Conservation (phyloP, 495 filamentous ascomycete genomes). For the Trichoderma virens region DNA sequence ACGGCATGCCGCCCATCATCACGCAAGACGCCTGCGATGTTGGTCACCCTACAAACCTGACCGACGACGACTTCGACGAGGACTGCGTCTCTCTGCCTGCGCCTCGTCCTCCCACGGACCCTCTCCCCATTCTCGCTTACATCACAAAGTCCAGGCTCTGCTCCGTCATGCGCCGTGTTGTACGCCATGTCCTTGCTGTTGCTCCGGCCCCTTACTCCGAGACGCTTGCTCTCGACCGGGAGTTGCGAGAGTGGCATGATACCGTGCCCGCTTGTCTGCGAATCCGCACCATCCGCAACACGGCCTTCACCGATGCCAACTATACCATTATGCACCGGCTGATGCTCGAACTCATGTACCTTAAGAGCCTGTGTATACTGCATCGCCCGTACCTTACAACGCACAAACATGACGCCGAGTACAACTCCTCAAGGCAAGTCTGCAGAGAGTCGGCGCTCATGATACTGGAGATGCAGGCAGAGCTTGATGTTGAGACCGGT, state of each 20-base stretch:
- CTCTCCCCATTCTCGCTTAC: slow-evolving; percentile 35
- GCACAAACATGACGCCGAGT: slow-evolving; percentile 22
- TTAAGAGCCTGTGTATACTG: slow-evolving; percentile 34
- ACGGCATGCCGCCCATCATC: slow-evolving; percentile 41
- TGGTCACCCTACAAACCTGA: slow-evolving; percentile 33
- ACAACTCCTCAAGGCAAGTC: slow-evolving; percentile 24
- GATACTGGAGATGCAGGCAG: slow-evolving; percentile 29
- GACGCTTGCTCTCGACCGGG: slow-evolving; percentile 26
- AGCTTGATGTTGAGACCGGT: slow-evolving; percentile 29
- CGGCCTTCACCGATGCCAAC: slow-evolving; percentile 26
- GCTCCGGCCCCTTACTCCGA: slow-evolving; percentile 26
- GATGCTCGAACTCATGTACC: slow-evolving; percentile 32
- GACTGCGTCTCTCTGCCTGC: slow-evolving; percentile 29
- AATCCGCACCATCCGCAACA: slow-evolving; percentile 24
- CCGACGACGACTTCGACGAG: slow-evolving; percentile 40
- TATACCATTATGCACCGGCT: slow-evolving; percentile 30
- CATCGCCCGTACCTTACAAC: slow-evolving; percentile 32
- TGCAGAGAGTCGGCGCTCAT: slow-evolving; percentile 35
- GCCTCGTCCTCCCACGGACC: slow-evolving; percentile 33
- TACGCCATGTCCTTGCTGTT: slow-evolving; percentile 26
- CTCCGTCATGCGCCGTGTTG: slow-evolving; percentile 30
- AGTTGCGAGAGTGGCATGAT: slow-evolving; percentile 25
- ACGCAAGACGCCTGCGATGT: slow-evolving; percentile 38
- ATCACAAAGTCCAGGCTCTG: slow-evolving; percentile 34
- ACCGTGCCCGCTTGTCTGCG: slow-evolving; percentile 24